Base-by-base conservation (phyloP, 192 early-diverging fungal genomes). In the Coemansia sp. region DNA sequence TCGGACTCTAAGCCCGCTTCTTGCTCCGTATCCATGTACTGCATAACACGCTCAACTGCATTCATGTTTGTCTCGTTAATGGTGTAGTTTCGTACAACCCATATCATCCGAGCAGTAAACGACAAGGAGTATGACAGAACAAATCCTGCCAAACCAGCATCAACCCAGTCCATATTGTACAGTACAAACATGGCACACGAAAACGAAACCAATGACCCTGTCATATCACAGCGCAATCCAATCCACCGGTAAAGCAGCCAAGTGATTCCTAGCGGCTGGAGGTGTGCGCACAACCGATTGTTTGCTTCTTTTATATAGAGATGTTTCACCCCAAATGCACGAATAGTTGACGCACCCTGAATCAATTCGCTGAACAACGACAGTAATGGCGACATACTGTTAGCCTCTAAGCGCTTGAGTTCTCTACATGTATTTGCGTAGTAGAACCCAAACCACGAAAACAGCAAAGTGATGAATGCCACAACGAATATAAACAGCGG, bases 211-310 rank as follows among this genome's bases (percentile, higher is more conserved):
- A 89, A 60, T 1, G 90, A 87, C 22, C 90, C 90, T 6, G 90
- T 76, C 18, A 89, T 52, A 18, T 94, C 94, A 13, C 91, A 89
- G 63, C 96, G 90, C 41, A 90, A 82, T 47, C 87, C 88, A 52
- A 97, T 75, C 94, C 94, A 95, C 41, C 94, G 83, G 82, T 93
- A 94, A 16, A 88, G 82, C 7, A 85, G 80, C 93, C 94, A 94
- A 69, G 94, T 86, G 72, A 87, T 86, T 64, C 92, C 87, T 72
- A 87, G 93, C 5, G 93, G 88, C 9, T 92, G 87, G 71, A 95
- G 93, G 77, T 94, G 92, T 45, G 76, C 83, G 67, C 93, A 83
- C 19, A 88, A 80, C 41, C 86, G 85, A 21, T 61, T 55, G 41
- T 85, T 64, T 15, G 89, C 87, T 42, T 86, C 86, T 39, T 74